These are phyloP conservation scores for Citrus reticulata DNA, from an alignment of 345 rosid species.

Conservation along the genomic window DNA sequence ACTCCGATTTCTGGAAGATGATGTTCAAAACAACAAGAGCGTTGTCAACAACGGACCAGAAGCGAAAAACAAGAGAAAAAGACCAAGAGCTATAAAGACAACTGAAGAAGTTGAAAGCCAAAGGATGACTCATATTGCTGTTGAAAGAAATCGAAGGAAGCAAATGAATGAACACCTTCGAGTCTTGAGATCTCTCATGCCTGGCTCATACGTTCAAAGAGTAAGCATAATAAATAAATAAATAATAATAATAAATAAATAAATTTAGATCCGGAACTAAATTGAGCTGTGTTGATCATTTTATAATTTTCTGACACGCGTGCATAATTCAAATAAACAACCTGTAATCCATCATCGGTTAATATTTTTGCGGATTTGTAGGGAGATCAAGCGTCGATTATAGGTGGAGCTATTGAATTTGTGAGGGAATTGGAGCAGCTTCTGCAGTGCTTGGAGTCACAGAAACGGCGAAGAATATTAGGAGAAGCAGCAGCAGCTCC, in stretches of 20 bases:
- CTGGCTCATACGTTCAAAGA: slow-evolving; percentile 91
- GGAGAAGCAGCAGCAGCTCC: slow-evolving; percentile 37
- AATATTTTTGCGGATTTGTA: neutral
- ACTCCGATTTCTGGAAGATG: slow-evolving; percentile 43
- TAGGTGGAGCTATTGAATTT: slow-evolving; percentile 94
- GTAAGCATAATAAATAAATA: slow-evolving; percentile 22
- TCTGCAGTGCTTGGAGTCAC: slow-evolving; percentile 85
- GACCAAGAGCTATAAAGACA: slow-evolving; percentile 71
- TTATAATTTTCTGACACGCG: too few species aligned
- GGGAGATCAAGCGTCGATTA: slow-evolving; percentile 99
- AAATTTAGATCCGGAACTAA: too few species aligned
- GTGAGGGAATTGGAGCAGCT: slow-evolving; percentile 94
- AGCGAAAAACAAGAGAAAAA: slow-evolving; percentile 69
- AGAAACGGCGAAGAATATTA: slow-evolving; percentile 60
- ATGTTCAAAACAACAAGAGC: slow-evolving; percentile 26
- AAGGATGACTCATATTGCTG: slow-evolving; percentile 89
- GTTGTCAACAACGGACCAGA: slow-evolving; percentile 9
- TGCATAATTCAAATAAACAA: too few species aligned
- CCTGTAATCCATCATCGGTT: neutral
- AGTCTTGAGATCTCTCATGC: slow-evolving; percentile 92
- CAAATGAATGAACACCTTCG: slow-evolving; percentile 98
- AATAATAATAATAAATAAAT: neutral
- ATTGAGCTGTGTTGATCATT: too few species aligned
- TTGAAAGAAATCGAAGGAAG: slow-evolving; percentile 84
- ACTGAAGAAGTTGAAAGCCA: slow-evolving; percentile 94